A percentile compares a stretch with the other conserved stretches of the same genome.
Conservation (phyloP, 2,329 filamentous ascomycete genomes). For the Colletotrichum kahawae region DNA sequence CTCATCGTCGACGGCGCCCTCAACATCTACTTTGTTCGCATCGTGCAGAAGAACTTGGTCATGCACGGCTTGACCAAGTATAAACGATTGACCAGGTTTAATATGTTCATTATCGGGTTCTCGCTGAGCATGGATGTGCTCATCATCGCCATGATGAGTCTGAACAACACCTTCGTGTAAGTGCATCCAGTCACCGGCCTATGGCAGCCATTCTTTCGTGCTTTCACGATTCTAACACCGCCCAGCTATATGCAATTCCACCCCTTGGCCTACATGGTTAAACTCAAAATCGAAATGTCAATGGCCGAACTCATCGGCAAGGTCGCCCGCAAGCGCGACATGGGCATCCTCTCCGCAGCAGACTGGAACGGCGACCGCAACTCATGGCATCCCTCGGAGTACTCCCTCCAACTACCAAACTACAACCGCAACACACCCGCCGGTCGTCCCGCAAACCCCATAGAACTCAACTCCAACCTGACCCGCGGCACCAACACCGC, state of each 20-base stretch:
- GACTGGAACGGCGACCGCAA: not conserved
- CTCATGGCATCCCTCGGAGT: conserved; percentile 7
- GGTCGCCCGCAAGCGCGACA: conserved; percentile 29
- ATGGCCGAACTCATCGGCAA: conserved; percentile 57
- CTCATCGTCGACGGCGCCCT: conserved; percentile 51
- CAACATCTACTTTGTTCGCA: conserved; percentile 54
- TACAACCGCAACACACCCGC: not conserved
- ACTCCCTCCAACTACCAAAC: conserved; percentile 1
- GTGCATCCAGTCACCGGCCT: not conserved
- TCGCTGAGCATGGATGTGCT: conserved; percentile 48
- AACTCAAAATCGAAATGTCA: conserved; percentile 59
- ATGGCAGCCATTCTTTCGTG: not conserved
- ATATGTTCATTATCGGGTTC: conserved; percentile 47
- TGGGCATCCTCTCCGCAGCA: conserved; percentile 1
- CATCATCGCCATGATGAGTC: conserved; percentile 48
- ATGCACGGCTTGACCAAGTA: conserved; percentile 46
- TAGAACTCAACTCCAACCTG: not conserved
- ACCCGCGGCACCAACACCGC: conserved; percentile 1
- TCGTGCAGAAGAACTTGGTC: conserved; percentile 19
- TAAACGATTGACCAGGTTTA: conserved; percentile 48
- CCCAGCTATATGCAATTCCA: conserved; percentile 53
- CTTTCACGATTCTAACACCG: not conserved
- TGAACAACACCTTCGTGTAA: conserved; percentile 47
- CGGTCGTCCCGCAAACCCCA: not conserved
- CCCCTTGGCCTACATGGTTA: conserved; percentile 56